Conservation (phyloP, 2,329 filamentous ascomycete species). For the Lachnellula hyalina region DNA sequence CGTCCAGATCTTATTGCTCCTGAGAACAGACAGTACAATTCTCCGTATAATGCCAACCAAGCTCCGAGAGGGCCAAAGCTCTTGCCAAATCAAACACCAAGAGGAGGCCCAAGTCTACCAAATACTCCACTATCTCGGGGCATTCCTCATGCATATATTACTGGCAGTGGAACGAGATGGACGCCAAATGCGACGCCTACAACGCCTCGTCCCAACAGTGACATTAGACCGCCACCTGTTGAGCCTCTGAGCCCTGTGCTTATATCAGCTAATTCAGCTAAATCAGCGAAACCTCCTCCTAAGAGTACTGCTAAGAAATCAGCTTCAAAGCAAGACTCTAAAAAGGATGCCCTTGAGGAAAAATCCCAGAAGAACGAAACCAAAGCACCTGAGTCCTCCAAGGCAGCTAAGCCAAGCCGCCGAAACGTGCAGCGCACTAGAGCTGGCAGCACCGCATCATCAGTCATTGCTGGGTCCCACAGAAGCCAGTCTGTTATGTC, state of each 20-base stretch:
- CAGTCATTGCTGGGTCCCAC: slow-evolving; percentile 30
- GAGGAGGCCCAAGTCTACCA: slow-evolving; percentile 17
- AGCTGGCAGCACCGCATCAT: slow-evolving; percentile 27
- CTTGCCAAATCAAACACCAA: slow-evolving; percentile 6
- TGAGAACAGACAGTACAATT: slow-evolving; percentile 30
- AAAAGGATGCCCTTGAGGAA: background rate
- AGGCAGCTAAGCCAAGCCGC: slow-evolving; percentile 7
- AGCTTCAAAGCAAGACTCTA: slow-evolving; percentile 3
- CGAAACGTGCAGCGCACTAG: slow-evolving; percentile 16
- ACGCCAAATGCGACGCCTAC: slow-evolving; percentile 51
- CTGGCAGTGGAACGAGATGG: slow-evolving; percentile 51
- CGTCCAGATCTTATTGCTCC: slow-evolving; percentile 19
- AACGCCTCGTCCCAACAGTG: slow-evolving; percentile 45
- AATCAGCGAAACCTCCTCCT: slow-evolving; percentile 30
- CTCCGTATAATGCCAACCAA: slow-evolving; percentile 30
- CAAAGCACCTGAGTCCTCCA: slow-evolving; percentile 9
- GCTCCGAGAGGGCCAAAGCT: slow-evolving; percentile 13
- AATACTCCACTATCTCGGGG: slow-evolving; percentile 24
- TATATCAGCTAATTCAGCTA: slow-evolving; percentile 35
- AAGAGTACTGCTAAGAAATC: background rate
- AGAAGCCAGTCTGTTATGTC: slow-evolving; percentile 40
- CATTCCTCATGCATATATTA: slow-evolving; percentile 12
- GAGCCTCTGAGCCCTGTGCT: slow-evolving; percentile 55
- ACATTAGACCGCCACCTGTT: slow-evolving; percentile 45
- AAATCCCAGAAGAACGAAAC: slow-evolving; percentile 8